Base-by-base conservation (phyloP, 768 basidiomycete species). In the Gyrodon lividus region DNA sequence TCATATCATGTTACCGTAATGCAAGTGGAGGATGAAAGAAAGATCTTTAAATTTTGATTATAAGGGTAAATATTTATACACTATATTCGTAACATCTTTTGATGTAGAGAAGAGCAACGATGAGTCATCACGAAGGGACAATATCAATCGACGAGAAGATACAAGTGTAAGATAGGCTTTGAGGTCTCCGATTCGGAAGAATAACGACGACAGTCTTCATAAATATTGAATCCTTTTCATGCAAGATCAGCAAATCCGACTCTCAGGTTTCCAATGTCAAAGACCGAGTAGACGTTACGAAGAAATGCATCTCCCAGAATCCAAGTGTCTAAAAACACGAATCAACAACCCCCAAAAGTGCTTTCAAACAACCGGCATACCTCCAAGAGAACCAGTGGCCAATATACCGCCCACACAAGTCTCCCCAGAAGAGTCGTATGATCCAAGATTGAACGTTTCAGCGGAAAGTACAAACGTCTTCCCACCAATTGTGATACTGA, bases 211-310 rank as follows among this genome's bases (percentile, higher is more conserved):
- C 17, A 7, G 4, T 7, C 39, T 5, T 52, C 30, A 9, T 2
- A 22, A 13, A 23, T n/a, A 26, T 22, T 22, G n/a, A n/a, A n/a
- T 31, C 19, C 31, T 19, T 28, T 31, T 66, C 52, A 64, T 44
- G 57, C 57, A 35, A 67, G 60, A 9, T 56, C 35, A 33, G 76
- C 76, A 54, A 77, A 77, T 4, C 77, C 74, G n/a, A 77, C 72
- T 28, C 59, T 65, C 4, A 35, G 47, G n/a, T 69, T 64, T 5
- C 67, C 73, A 17, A 73, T 50, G 54, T 78, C 74, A 55, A 79
- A 79, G 10, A 66, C 64, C 7, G 76, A 68, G 55, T 77, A 81
- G 23, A 77, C 74, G 46, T 74, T 76, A 57, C 66, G 70, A 54
- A 79, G 54, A 67, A 81, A 77, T 10, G 65, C 59, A 28, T 71